These are phyloP conservation scores for Dendrothele bispora DNA, from an alignment of 768 basidiomycete genomes.

Conservation along the genomic window DNA sequence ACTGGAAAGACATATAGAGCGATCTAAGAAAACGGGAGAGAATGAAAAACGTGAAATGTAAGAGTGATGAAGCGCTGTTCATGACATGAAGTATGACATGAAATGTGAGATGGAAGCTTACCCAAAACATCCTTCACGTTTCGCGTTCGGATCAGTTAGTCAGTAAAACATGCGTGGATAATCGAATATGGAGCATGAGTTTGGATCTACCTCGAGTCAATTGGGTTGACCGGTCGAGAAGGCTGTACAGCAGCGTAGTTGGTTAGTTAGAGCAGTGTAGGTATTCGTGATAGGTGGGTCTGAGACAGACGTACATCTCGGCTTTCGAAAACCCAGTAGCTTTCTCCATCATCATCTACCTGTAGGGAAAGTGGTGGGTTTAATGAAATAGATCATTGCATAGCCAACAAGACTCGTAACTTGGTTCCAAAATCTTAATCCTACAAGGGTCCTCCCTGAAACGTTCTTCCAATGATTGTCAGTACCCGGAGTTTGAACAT, in stretches of 20 bases:
- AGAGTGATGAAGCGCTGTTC: constrained; percentile 10
- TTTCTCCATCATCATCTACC: constrained; percentile 96
- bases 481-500: background rate
- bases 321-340: constrained; percentile 97
- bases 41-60: background rate
- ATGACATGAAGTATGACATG: background rate
- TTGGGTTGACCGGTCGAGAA: constrained; percentile 81
- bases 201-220: constrained; percentile 74
- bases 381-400: background rate
- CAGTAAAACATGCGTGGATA: background rate
- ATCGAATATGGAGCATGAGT: constrained; percentile 4
- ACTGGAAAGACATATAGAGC: constrained; percentile 89
- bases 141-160: constrained; percentile 9
- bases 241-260: constrained; percentile 48
- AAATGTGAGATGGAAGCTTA: constrained; percentile 30
- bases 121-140: constrained; percentile 86
- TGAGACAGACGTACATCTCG: constrained; percentile 69
- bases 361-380: constrained; percentile 20
- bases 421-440: constrained; percentile 97
- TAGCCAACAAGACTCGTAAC: constrained; percentile 29
- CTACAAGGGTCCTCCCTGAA: constrained; percentile 89
- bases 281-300: background rate
- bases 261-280: constrained; percentile 2
- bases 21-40: constrained; percentile 53
- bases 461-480: constrained; percentile 73